A percentile compares a stretch with the other conserved stretches of the same genome.
Conservation (phyloP, 495 filamentous ascomycete species). For the Peziza echinospora region DNA sequence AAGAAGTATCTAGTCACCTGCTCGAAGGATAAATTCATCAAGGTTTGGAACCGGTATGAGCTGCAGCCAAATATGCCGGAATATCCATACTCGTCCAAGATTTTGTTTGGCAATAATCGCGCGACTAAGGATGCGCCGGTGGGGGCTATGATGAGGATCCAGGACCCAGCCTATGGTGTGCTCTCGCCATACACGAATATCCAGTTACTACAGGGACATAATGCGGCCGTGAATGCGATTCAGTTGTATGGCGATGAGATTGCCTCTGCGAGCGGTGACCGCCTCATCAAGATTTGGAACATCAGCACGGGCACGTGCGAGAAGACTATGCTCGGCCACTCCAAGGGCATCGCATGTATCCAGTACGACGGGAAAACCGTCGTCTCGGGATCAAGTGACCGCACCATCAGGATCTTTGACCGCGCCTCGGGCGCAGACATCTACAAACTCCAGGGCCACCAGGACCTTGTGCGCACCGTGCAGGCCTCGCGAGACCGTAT, state of each 20-base stretch:
- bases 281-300: conserved; percentile 82
- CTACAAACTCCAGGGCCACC: conserved; percentile 60
- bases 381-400: conserved; percentile 85
- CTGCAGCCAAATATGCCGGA: conserved; percentile 45
- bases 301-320: conserved; percentile 53
- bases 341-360: conserved; percentile 92
- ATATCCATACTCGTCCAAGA: conserved; percentile 29
- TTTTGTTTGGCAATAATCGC: conserved; percentile 16
- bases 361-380: conserved; percentile 95
- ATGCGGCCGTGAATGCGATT: conserved; percentile 87
- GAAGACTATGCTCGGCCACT: conserved; percentile 63
- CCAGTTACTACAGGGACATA: conserved; percentile 57
- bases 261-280: conserved; percentile 84
- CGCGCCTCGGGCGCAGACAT: conserved; percentile 64
- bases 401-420: conserved; percentile 87
- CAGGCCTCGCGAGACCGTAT: conserved; percentile 71
- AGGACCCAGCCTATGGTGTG: background rate
- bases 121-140: conserved; percentile 24
- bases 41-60: conserved; percentile 68
- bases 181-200: conserved; percentile 51
- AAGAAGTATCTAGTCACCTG: conserved; percentile 80
- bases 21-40: conserved; percentile 91
- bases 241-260: conserved; percentile 71
- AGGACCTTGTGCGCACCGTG: conserved; percentile 71
- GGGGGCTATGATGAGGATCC: background rate